Evolutionary conservation across 352 stramenopile species (phyloP).

Genomic region (Phytophthora pinifolia): DNA sequence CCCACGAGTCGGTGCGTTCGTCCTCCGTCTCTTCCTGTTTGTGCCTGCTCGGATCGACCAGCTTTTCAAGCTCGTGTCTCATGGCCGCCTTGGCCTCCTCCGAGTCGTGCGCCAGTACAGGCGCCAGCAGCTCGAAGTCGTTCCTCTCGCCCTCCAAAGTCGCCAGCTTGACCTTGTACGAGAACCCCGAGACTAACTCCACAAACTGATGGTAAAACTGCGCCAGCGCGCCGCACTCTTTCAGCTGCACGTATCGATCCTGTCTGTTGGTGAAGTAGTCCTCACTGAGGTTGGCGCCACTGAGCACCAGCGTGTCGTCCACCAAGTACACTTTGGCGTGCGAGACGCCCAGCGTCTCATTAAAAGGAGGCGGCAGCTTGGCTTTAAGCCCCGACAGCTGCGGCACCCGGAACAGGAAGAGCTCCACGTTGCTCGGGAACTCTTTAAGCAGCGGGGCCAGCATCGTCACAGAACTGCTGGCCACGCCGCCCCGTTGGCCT

Average conservation of each 20-base stretch:
- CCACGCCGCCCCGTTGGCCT: conserved; percentile 49
- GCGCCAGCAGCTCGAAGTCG: conserved; percentile 30
- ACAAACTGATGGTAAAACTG: conserved; percentile 80
- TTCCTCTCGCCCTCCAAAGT: conserved; percentile 7
- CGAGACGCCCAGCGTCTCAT: conserved; percentile 81
- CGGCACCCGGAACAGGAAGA: conserved; percentile 73
- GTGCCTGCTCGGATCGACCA: conserved; percentile 38
- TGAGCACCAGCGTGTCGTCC: conserved; percentile 80
- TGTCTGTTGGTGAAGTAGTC: conserved; percentile 88
- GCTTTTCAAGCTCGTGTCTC: conserved; percentile 42
- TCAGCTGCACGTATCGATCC: conserved; percentile 77
- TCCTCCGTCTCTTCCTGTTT: conserved; percentile 6
- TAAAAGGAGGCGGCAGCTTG: conserved; percentile 69
- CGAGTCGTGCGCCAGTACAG: conserved; percentile 35
- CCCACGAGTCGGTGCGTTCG: conserved; percentile 51
- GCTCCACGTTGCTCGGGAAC: conserved; percentile 53
- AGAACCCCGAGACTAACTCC: conserved; percentile 41
- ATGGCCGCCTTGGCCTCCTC: conserved; percentile 39
- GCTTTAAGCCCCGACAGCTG: conserved; percentile 64
- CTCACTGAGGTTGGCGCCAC: conserved; percentile 76
- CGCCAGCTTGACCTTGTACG: conserved; percentile 43
- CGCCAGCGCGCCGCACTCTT: conserved; percentile 45
- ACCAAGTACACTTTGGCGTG: conserved; percentile 87
- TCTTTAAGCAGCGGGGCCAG: conserved; percentile 45
- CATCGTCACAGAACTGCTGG: conserved; percentile 61